Base-by-base conservation (phyloP, 129 eudicot genomes). In the Artemisia annua region DNA sequence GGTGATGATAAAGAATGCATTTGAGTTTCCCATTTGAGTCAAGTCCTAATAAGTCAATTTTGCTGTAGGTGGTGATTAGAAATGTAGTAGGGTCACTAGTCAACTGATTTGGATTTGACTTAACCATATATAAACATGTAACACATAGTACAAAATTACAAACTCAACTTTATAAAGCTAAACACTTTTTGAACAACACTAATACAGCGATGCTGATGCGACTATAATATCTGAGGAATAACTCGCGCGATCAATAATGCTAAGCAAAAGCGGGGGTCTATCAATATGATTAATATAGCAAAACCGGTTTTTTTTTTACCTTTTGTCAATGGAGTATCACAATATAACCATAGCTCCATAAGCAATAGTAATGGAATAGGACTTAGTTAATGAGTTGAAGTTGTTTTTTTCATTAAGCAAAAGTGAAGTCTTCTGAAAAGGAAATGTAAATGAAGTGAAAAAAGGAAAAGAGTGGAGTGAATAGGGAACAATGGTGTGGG, bases 381-480 rank as follows among this genome's bases (percentile, higher is more conserved):
- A 60, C 48, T 49, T 49, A 67, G 70, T 77, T 69, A 64, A 35
- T 68, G 69, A 76, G 69, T 70, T 52, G 50, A 78, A 65, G 16
- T 77, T 12, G 13, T 43, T 78, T 35, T 55, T 78, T 78, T 39
- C 66, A 77, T 44, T 43, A 78, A 64, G 82, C 77, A 63, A 78
- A 78, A 78, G 82, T 78, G 82, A 63, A 77, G 67, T 54, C 26
- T 78, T 78, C 77, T 78, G 81, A 78, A 78, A 70, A 70, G 76
- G 77, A 78, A 70, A 78, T 78, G 81, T 63, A 62, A 78, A 78
- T 70, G 58, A 70, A 70, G 81, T 72, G 51, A 63, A 78, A 78
- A 70, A 78, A 20, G 68, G 68, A 65, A 56, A 78, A 78, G 73
- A 71, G 82, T 44, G 62, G 67, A 71, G 82, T 71, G 66, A 78